Conservation (phyloP, 192 early-diverging fungal genomes). For the Coemansia sp. region DNA sequence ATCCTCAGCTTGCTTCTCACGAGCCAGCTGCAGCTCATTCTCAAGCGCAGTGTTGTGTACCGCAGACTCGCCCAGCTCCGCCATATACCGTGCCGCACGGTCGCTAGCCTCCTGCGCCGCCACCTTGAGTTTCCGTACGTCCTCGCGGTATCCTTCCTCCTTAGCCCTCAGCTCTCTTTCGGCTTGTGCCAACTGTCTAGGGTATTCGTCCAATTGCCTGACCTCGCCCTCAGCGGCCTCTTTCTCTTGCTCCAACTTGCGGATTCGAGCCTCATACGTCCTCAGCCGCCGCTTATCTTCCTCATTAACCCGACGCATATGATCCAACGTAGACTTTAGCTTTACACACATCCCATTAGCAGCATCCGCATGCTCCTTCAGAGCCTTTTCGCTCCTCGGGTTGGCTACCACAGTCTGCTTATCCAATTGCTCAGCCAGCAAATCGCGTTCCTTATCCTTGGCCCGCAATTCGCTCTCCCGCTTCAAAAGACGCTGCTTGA, state of each 20-base stretch:
- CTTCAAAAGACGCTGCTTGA: slow-evolving; percentile 26
- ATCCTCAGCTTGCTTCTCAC: slow-evolving; percentile 18
- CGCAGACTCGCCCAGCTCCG: slow-evolving; percentile 46
- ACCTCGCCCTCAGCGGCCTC: slow-evolving; percentile 27
- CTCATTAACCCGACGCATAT: slow-evolving; percentile 20
- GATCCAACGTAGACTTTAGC: slow-evolving; percentile 34
- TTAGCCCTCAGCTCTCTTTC: slow-evolving; percentile 28
- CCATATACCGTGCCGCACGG: slow-evolving; percentile 38
- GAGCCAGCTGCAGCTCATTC: slow-evolving; percentile 40
- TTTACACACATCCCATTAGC: slow-evolving; percentile 28
- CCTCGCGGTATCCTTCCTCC: slow-evolving; percentile 45
- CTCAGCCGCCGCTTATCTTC: slow-evolving; percentile 30
- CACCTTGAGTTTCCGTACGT: slow-evolving; percentile 26
- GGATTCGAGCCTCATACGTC: slow-evolving; percentile 31
- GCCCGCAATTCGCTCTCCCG: slow-evolving; percentile 32
- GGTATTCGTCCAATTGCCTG: slow-evolving; percentile 29
- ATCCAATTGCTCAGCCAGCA: slow-evolving; percentile 26
- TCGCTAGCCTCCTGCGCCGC: slow-evolving; percentile 45
- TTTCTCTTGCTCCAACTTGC: slow-evolving; percentile 42
- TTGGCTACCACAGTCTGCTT: slow-evolving; percentile 26
- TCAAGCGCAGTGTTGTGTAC: slow-evolving; percentile 51
- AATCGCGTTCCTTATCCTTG: slow-evolving; percentile 31
- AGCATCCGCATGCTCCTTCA: slow-evolving; percentile 37
- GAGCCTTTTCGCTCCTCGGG: slow-evolving; percentile 29
- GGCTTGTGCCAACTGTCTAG: slow-evolving; percentile 20